Conservation (phyloP, 768 basidiomycete species). For the Calocybe gangraenosa region DNA sequence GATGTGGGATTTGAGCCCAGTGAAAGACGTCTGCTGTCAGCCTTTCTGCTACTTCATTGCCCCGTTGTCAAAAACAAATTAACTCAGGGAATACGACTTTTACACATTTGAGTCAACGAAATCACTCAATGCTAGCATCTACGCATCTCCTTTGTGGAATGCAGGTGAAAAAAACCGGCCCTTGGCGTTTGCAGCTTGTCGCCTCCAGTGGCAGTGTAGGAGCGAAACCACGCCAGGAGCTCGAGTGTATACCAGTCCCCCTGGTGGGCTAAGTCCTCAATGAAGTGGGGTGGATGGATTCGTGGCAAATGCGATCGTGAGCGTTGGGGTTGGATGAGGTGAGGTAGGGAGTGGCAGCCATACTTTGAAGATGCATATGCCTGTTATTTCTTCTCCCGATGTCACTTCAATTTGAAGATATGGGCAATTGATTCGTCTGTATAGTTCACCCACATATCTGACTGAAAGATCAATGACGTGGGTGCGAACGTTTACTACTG, state of each 20-base stretch:
- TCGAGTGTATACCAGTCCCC: constrained; percentile 37
- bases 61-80: too few species aligned
- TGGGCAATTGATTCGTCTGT: constrained; percentile 60
- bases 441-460: too few species aligned
- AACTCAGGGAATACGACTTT: constrained; percentile 58
- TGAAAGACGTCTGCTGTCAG: constrained; percentile 57
- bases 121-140: constrained; percentile 37
- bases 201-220: constrained; percentile 19
- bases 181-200: constrained; percentile 46
- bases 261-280: constrained; percentile 39
- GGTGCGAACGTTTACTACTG: too few species aligned
- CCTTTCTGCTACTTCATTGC: too few species aligned
- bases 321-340: constrained; percentile 33
- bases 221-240: constrained; percentile 27
- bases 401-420: constrained; percentile 26
- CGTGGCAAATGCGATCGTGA: constrained; percentile 49
- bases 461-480: too few species aligned
- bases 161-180: constrained; percentile 45
- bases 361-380: constrained; percentile 30
- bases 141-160: constrained; percentile 52
- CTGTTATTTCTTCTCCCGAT: background rate
- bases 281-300: constrained; percentile 50
- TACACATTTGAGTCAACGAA: constrained; percentile 50
- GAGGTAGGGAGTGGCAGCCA: constrained; percentile 48
- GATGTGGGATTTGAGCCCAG: constrained; percentile 58